A percentile compares a stretch with the other conserved stretches of the same genome.
phyloP scores from a whole-genome alignment of 208 protist species.

The Leishmania tropica region DNA sequence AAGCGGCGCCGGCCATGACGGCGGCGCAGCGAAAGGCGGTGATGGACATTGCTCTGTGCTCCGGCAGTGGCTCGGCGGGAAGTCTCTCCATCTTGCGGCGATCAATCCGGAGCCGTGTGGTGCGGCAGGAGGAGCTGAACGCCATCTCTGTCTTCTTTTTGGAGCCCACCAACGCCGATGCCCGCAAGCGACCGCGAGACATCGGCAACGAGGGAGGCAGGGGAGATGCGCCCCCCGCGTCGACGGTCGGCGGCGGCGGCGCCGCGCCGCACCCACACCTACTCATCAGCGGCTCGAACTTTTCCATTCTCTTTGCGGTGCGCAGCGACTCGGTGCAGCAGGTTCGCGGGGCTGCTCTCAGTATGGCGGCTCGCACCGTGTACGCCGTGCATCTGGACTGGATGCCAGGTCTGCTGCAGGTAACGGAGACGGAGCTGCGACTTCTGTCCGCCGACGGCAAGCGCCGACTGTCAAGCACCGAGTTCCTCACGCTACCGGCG shows the following conservation, averaged over 20 bases:
- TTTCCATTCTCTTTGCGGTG: constrained; percentile 80
- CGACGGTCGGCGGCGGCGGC: not conserved
- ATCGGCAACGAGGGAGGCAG: constrained; percentile 2
- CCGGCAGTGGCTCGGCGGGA: constrained; percentile 51
- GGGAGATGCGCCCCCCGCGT: not conserved
- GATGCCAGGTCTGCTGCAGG: constrained; percentile 65
- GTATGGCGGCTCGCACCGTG: constrained; percentile 53
- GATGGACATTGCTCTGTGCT: constrained; percentile 75
- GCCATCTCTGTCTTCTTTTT: constrained; percentile 81
- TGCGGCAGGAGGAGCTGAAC: constrained; percentile 69
- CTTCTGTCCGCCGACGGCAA: constrained; percentile 68
- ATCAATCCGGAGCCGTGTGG: constrained; percentile 63
- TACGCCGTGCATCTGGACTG: constrained; percentile 52
- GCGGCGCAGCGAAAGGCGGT: constrained; percentile 31
- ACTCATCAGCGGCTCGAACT: constrained; percentile 67
- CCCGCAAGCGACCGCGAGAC: constrained; percentile 38
- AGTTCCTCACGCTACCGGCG: constrained; percentile 15
- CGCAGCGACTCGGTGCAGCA: constrained; percentile 76
- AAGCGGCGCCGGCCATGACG: constrained; percentile 48
- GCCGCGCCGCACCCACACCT: constrained; percentile 38
- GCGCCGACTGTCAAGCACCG: constrained; percentile 17
- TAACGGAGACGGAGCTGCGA: constrained; percentile 72
- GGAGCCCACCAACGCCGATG: constrained; percentile 6
- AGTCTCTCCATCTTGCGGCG: constrained; percentile 66
- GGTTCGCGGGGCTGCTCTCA: constrained; percentile 61